Evolutionary conservation across 2,329 filamentous ascomycete species (phyloP), one percentile per base, ranked within the genome.

Genomic region (Curvularia verruculosa): DNA sequence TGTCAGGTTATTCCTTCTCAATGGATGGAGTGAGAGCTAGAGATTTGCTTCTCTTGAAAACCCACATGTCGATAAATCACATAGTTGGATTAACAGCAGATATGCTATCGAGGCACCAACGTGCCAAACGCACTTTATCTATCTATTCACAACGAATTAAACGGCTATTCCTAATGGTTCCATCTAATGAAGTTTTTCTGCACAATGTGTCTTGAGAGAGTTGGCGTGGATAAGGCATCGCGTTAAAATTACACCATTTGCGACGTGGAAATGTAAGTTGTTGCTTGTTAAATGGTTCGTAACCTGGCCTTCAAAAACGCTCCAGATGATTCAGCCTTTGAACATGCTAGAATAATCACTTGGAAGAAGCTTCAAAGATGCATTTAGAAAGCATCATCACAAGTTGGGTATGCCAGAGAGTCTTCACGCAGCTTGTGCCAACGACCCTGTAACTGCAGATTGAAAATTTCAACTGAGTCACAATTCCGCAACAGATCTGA

Each of bases 181-280:
- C n/a, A n/a, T n/a, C n/a, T n/a, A n/a, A n/a, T n/a, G n/a, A n/a
- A n/a, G n/a, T n/a, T n/a, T n/a, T n/a, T n/a, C n/a, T n/a, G n/a
- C n/a, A 65, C 53, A 39, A 41, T 54, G 3, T 72, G 71, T 26
- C 49, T 71, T 36, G 60, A 62, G 54, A 54, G 65, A 15, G 41
- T 67, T 4, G 63, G 64, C 0, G n/a, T 56, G 5, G 58, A 64
- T 3, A 64, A 61, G 29, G 61, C 67, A 5, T 65, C 57, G 19
- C 63, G 55, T 21, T 71, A 69, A 69, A 71, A 68, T 39, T 73
- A 70, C 45, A 63, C 59, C 6, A 15, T 45, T 8, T 74, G 71
- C 49, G 54, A 64, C 46, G 18, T 55, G 15, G 9, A 59, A 43
- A 68, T 74, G 61, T 43, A 52, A 31, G 24, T 40, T 0, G 13